Conservation (phyloP, 108 stramenopile genomes). For the Mediolabrus comicus region DNA sequence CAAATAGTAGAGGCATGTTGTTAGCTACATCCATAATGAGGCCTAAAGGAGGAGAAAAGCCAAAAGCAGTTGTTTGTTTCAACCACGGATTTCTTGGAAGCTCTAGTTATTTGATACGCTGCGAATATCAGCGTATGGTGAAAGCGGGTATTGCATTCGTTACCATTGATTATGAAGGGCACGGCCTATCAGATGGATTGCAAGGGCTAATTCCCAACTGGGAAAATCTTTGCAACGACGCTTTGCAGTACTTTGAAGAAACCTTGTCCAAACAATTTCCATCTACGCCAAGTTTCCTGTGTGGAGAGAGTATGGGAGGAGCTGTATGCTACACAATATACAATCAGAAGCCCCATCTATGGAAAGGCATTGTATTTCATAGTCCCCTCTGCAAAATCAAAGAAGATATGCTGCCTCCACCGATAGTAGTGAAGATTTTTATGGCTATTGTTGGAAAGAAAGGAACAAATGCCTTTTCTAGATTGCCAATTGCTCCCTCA, state of each 20-base stretch:
- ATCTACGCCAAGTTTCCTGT: constrained; percentile 39
- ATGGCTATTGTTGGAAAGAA: constrained; percentile 42
- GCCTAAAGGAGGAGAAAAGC: constrained; percentile 36
- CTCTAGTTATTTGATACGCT: constrained; percentile 38
- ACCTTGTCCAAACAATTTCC: constrained; percentile 31
- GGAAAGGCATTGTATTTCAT: constrained; percentile 51
- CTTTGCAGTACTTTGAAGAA: constrained; percentile 44
- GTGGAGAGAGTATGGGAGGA: constrained; percentile 69
- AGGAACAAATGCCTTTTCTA: constrained; percentile 23
- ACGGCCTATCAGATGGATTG: constrained; percentile 54
- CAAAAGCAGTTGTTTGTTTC: constrained; percentile 53
- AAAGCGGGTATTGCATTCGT: constrained; percentile 56
- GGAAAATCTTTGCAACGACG: constrained; percentile 41
- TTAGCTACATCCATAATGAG: constrained; percentile 45
- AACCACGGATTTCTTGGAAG: constrained; percentile 65
- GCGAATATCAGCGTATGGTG: constrained; percentile 41
- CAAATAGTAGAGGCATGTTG: constrained; percentile 49
- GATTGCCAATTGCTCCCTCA: constrained; percentile 42
- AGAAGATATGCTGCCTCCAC: constrained; percentile 56
- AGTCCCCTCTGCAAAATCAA: constrained; percentile 68
- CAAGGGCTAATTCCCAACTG: constrained; percentile 48
- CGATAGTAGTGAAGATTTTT: constrained; percentile 47
- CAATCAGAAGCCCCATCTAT: constrained; percentile 36
- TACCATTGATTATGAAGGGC: constrained; percentile 63
- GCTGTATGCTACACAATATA: constrained; percentile 49